Percentiles rank a stretch among this genome's conserved stretches.
Conservation (phyloP, 805 yeast genomes). For the Schizosaccharomyces osmophilus region DNA sequence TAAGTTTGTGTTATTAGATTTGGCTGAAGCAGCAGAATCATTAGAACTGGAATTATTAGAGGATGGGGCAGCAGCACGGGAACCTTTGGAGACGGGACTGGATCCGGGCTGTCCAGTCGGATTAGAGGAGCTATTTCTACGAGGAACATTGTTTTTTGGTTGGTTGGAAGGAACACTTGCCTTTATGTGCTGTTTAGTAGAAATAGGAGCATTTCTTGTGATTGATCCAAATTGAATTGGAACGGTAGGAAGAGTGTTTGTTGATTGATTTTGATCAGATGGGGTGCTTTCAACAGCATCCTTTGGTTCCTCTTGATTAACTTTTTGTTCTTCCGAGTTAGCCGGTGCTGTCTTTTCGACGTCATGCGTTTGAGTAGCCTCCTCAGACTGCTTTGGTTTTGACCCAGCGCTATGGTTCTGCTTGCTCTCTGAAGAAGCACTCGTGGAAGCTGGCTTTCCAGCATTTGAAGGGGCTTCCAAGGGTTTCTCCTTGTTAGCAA, state of each 20-base stretch:
- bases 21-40: background rate
- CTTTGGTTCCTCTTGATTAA: too few species aligned
- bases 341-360: background rate
- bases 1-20: background rate
- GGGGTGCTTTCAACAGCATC: background rate
- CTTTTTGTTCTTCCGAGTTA: too few species aligned
- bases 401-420: background rate
- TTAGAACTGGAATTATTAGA: background rate
- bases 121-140: background rate
- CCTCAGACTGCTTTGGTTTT: background rate
- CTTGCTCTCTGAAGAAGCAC: background rate
- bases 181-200: background rate
- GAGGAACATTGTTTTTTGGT: background rate
- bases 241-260: background rate
- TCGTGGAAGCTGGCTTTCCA: too few species aligned
- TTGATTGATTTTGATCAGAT: background rate
- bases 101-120: background rate
- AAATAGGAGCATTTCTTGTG: slow-evolving; percentile 1
- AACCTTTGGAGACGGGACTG: background rate
- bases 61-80: background rate
- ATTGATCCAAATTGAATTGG: slow-evolving; percentile 8
- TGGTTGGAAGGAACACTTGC: background rate
- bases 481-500: too few species aligned
- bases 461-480: too few species aligned
- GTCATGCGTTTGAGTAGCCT: background rate